phyloP scores from a whole-genome alignment of 2,329 filamentous ascomycete genomes.

The Colletotrichum orbiculare region DNA sequence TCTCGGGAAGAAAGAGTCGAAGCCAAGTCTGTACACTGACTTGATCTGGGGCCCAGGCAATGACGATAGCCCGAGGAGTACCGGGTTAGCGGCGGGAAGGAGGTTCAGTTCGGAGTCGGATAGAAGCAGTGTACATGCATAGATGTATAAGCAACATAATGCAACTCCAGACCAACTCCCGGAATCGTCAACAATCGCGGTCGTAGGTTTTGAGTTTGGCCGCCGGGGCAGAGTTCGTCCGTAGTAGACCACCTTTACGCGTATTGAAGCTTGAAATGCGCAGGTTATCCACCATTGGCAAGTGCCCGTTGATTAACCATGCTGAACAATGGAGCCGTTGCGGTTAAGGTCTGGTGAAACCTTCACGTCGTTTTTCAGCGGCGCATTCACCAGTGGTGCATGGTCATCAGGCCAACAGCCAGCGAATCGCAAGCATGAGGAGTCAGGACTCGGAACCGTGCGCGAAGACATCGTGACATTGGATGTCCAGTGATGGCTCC shows the following conservation, averaged over 20 bases:
- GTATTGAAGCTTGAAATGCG: too few relatives aligned
- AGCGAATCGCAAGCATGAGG: too few relatives aligned
- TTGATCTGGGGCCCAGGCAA: conserved; percentile 43
- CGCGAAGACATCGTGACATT: not conserved
- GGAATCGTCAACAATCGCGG: not conserved
- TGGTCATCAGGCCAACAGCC: not conserved
- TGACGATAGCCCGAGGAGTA: not conserved
- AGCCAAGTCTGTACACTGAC: conserved; percentile 49
- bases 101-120: conserved; percentile 18
- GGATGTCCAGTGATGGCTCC: not conserved
- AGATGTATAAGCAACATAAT: not conserved
- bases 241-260: not conserved
- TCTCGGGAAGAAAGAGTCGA: conserved; percentile 36
- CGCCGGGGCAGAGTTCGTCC: conserved; percentile 4
- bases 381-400: too few relatives aligned
- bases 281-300: too few relatives aligned
- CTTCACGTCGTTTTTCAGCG: too few relatives aligned
- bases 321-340: too few relatives aligned
- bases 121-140: conserved; percentile 20
- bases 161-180: not conserved
- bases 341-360: too few relatives aligned
- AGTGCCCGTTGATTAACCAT: too few relatives aligned
- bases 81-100: not conserved
- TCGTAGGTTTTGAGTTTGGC: not conserved
- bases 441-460: too few relatives aligned